These are phyloP conservation scores for Aegilops umbellulata DNA, from an alignment of 176 grass and related monocot genomes.

Conservation along the genomic window DNA sequence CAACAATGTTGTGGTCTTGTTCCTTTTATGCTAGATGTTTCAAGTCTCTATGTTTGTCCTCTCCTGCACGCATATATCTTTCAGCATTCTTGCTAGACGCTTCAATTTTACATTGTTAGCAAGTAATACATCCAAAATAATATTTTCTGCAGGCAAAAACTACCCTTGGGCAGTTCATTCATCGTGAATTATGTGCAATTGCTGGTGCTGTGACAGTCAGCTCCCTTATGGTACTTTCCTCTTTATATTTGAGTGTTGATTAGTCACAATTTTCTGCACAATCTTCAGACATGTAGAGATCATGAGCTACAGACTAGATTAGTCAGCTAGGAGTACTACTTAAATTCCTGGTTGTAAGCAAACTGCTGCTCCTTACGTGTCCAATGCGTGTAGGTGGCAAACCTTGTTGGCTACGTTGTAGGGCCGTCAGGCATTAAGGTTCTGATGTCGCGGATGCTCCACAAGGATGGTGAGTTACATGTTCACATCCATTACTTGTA, in stretches of 20 bases:
- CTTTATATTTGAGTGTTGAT: not conserved
- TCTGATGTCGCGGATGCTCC: slow-evolving; percentile 64
- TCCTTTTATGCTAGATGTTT: slow-evolving; percentile 9
- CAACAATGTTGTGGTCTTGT: not conserved
- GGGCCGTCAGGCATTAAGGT: slow-evolving; percentile 68
- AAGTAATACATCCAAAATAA: not conserved
- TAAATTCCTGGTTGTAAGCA: not conserved
- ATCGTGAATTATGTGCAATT: slow-evolving; percentile 66
- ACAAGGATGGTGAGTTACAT: slow-evolving; percentile 57
- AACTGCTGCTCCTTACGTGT: not conserved
- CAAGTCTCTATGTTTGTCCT: not conserved
- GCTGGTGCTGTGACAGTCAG: slow-evolving; percentile 82
- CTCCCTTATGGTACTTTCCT: slow-evolving; percentile 69
- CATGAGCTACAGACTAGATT: not conserved
- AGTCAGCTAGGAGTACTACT: not conserved
- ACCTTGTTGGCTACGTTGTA: slow-evolving; percentile 86
- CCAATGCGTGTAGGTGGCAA: slow-evolving; percentile 60
- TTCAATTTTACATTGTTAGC: not conserved
- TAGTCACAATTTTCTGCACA: not conserved
- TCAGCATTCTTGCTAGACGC: not conserved
- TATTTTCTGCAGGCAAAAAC: slow-evolving; percentile 57
- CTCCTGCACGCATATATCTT: not conserved
- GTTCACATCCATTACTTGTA: not conserved
- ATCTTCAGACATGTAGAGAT: not conserved
- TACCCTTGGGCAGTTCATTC: slow-evolving; percentile 53